Evolutionary conservation across 1,284 basidiomycete genomes (phyloP), one percentile per base, ranked within the genome.

Genomic region (Cryptococcus sp.): DNA sequence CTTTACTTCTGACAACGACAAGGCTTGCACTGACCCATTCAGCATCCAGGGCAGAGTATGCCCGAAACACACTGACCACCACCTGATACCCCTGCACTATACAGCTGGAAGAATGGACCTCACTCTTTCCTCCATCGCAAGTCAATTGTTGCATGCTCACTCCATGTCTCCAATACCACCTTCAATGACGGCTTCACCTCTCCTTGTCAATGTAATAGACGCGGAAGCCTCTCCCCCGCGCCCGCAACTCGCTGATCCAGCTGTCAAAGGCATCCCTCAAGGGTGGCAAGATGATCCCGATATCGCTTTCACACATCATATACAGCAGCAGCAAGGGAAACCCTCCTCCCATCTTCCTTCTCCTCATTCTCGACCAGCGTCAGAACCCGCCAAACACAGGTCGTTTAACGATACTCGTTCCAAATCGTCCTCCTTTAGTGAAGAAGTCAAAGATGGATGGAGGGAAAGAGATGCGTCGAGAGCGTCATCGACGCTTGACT

Each of bases 271-370:
- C 7, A 55, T 65, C 16, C 64, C 66, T 5, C 66, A 67, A 51
- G 66, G 66, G 26, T 65, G 66, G 66, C 59, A 64, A 7, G 66
- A 65, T 51, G 66, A 67, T 51, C 48, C 47, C 0, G 15, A 45
- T 10, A 29, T 45, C 50, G 26, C 45, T 20, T 37, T 47, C 17
- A 20, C 52, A 13, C 29, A 34, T 7, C 29, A 2, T 6, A 44
- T 15, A 10, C 8, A 22, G 41, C 41, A 44, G 13, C 41, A 44
- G 41, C 41, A 22, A n/a, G n/a, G n/a, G n/a, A n/a, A n/a, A n/a
- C n/a, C n/a, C n/a, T n/a, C n/a, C n/a, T n/a, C n/a, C n/a, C n/a
- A n/a, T n/a, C n/a, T n/a, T n/a, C n/a, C n/a, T n/a, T n/a, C n/a
- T n/a, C n/a, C n/a, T n/a, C n/a, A n/a, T n/a, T n/a, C n/a, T n/a